Conservation (phyloP, 2,329 filamentous ascomycete species). For the Colletotrichum lupini region DNA sequence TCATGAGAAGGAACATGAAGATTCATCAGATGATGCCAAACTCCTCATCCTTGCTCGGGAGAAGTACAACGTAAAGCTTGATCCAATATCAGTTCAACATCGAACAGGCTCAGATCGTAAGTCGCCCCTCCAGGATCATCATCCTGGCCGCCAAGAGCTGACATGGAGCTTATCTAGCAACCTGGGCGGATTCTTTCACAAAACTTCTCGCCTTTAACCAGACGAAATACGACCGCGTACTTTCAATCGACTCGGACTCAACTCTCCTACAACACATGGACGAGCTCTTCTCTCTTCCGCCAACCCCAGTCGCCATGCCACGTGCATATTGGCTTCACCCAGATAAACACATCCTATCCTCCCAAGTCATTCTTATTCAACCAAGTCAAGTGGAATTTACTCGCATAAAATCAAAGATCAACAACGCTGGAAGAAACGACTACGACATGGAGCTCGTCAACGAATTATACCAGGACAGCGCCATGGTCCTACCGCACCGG, state of each 20-base stretch:
- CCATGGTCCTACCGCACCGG: conserved; percentile 72
- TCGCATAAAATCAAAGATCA: conserved; percentile 42
- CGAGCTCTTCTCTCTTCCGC: conserved; percentile 75
- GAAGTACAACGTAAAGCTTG: conserved; percentile 56
- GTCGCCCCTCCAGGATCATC: conserved; percentile 5
- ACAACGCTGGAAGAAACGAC: conserved; percentile 41
- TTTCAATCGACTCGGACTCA: conserved; percentile 69
- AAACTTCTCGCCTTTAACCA: conserved; percentile 76
- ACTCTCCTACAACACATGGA: conserved; percentile 71
- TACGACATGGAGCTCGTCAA: conserved; percentile 79
- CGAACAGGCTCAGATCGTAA: conserved; percentile 49
- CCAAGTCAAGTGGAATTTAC: conserved; percentile 64
- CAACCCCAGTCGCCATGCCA: conserved; percentile 71
- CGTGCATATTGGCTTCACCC: conserved; percentile 75
- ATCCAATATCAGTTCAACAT: conserved; percentile 53
- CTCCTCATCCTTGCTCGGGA: conserved; percentile 56
- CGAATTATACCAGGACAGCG: conserved; percentile 66
- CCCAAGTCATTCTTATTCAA: conserved; percentile 70
- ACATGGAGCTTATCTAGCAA: conserved; percentile 41
- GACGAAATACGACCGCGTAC: conserved; percentile 63
- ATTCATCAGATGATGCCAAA: conserved; percentile 42
- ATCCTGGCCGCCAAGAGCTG: background rate
- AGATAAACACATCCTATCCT: conserved; percentile 64
- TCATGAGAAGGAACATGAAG: conserved; percentile 39
- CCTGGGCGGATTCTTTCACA: conserved; percentile 73